Conservation (phyloP, 2,329 filamentous ascomycete species). For the Alternaria triticimaculans region DNA sequence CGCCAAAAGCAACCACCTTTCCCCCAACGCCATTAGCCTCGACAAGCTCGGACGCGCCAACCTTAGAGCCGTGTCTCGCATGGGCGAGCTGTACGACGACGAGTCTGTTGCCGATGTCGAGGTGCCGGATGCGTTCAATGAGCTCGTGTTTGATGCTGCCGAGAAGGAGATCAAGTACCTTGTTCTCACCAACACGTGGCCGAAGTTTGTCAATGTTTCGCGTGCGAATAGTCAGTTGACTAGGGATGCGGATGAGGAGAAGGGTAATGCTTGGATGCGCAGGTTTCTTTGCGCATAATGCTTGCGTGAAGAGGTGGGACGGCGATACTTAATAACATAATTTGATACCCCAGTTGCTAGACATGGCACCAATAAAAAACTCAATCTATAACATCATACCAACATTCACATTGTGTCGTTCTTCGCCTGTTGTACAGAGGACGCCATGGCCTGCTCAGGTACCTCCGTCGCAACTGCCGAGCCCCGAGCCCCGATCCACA, state of each 20-base stretch:
- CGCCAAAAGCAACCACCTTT: conserved; percentile 8
- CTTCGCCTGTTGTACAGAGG: neutral
- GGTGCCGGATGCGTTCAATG: conserved; percentile 35
- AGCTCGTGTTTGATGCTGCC: conserved; percentile 38
- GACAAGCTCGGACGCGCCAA: conserved; percentile 39
- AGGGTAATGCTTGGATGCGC: conserved; percentile 14
- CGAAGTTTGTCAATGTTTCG: conserved; percentile 42
- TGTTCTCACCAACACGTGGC: conserved; percentile 47
- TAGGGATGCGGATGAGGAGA: conserved; percentile 20
- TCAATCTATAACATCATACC: neutral
- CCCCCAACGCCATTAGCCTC: conserved; percentile 21
- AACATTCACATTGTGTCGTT: neutral
- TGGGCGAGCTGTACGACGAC: conserved; percentile 25
- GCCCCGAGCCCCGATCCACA: neutral
- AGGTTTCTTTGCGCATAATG: conserved; percentile 13
- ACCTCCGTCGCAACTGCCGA: conserved; percentile 8
- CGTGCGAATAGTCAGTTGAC: conserved; percentile 27
- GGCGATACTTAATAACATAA: neutral
- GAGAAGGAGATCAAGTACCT: conserved; percentile 47
- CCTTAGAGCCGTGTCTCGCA: conserved; percentile 31
- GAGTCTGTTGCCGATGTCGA: conserved; percentile 23
- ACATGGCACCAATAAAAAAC: neutral
- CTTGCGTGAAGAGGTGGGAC: neutral
- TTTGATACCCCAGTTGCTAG: conserved; percentile 4
- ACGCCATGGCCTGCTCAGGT: neutral